phyloP scores from a whole-genome alignment of 495 filamentous ascomycete species.

The Astrothelium macrocarpum region DNA sequence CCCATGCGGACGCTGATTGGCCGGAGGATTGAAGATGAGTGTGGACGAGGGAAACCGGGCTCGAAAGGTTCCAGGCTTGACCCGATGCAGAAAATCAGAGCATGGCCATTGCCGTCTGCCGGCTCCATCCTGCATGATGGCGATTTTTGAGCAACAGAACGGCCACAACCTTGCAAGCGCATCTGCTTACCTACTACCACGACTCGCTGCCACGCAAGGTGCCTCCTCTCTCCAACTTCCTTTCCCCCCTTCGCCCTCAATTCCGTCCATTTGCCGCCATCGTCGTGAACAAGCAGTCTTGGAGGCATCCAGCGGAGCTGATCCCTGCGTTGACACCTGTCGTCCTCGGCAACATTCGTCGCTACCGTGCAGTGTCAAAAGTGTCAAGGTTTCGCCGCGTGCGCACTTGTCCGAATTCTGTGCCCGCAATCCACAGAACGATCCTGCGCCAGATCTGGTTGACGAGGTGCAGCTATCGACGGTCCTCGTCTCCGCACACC shows the following conservation, averaged over 20 bases:
- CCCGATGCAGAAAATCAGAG: constrained; percentile 4
- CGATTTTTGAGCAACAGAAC: constrained; percentile 7
- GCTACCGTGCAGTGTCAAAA: background rate
- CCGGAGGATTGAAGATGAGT: constrained; percentile 3
- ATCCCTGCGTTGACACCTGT: background rate
- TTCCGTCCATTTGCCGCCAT: background rate
- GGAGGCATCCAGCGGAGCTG: background rate
- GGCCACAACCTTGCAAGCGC: constrained; percentile 9
- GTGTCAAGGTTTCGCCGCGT: background rate
- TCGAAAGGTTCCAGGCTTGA: background rate
- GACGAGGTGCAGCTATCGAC: background rate
- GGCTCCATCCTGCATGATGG: constrained; percentile 5
- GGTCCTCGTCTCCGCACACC: background rate
- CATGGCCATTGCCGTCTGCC: constrained; percentile 3
- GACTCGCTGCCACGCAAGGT: constrained; percentile 4
- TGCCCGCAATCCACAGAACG: background rate
- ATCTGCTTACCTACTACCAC: constrained; percentile 2
- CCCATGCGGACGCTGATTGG: constrained; percentile 3
- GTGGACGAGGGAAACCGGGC: background rate
- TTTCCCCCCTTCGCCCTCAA: background rate
- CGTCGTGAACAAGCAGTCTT: background rate
- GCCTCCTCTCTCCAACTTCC: background rate
- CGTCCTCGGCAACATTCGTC: background rate
- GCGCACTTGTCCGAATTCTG: background rate
- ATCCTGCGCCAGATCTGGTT: background rate